These are phyloP conservation scores for Postia placenta DNA, from an alignment of 768 basidiomycete species.

Conservation along the genomic window DNA sequence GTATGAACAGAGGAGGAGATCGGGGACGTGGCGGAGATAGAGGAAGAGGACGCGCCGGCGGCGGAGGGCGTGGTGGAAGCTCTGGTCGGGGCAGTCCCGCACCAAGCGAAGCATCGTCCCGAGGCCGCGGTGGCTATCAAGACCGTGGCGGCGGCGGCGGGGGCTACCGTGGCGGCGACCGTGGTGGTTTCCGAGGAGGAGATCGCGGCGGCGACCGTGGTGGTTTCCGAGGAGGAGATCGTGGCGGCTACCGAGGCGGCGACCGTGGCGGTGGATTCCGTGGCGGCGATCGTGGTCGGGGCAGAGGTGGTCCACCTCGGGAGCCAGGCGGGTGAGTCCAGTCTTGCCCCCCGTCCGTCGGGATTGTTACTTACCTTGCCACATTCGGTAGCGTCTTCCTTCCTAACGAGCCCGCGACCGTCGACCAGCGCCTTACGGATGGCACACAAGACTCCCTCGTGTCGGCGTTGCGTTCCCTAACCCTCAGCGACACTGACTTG, in stretches of 20 bases:
- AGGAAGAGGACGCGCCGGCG: constrained; percentile 26
- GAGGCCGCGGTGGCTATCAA: constrained; percentile 20
- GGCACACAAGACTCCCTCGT: constrained; percentile 39
- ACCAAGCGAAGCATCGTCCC: constrained; percentile 22
- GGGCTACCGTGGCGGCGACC: constrained; percentile 18
- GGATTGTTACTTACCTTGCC: background rate
- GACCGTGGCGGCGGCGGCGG: constrained; percentile 21
- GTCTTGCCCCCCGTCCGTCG: constrained; percentile 4
- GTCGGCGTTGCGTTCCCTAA: constrained; percentile 25
- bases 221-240: constrained; percentile 18
- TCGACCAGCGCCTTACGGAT: constrained; percentile 47
- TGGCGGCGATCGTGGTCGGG: constrained; percentile 26
- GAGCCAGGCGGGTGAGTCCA: constrained; percentile 37
- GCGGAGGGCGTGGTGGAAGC: constrained; percentile 19
- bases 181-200: constrained; percentile 21
- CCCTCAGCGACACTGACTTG: constrained; percentile 26
- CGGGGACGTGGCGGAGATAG: constrained; percentile 24
- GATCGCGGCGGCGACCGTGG: constrained; percentile 19
- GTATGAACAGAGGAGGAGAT: constrained; percentile 20
- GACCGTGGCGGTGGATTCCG: constrained; percentile 17
- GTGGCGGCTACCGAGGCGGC: constrained; percentile 24
- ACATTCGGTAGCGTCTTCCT: constrained; percentile 33
- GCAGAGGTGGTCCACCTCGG: constrained; percentile 24
- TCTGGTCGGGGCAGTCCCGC: constrained; percentile 15
- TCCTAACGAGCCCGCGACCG: constrained; percentile 32